phyloP scores from a whole-genome alignment of 345 rosid species.

The Salix brachista region DNA sequence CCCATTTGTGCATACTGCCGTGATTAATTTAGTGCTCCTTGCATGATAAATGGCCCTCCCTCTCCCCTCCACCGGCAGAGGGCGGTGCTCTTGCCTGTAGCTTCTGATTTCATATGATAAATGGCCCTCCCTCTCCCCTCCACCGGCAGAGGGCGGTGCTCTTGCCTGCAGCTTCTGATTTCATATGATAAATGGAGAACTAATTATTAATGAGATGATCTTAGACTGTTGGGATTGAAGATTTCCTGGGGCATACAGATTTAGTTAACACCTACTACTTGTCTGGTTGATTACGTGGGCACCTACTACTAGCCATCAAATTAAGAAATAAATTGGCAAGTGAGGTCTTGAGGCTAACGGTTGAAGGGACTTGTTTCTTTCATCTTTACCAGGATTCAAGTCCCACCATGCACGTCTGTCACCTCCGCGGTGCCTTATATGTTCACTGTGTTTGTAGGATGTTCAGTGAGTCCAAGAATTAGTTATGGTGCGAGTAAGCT shows the following conservation, averaged over 20 bases:
- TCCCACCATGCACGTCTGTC: no score
- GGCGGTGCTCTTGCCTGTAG: neutral
- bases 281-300: neutral
- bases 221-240: neutral
- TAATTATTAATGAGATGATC: neutral
- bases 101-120: neutral
- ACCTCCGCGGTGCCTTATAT: rapidly evolving
- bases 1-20: no score
- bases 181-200: no score
- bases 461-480: rapidly evolving
- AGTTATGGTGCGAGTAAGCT: no score
- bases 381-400: rapidly evolving
- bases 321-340: neutral
- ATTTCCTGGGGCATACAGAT: neutral
- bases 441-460: no score
- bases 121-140: neutral
- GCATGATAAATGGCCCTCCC: neutral
- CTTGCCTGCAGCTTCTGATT: neutral
- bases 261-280: neutral
- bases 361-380: no score
- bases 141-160: neutral
- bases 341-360: no score
- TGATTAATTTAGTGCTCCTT: no score
- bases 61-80: neutral
- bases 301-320: neutral